Evolutionary conservation across 192 early-diverging fungal species (phyloP).

Genomic region (Coemansia sp.): DNA sequence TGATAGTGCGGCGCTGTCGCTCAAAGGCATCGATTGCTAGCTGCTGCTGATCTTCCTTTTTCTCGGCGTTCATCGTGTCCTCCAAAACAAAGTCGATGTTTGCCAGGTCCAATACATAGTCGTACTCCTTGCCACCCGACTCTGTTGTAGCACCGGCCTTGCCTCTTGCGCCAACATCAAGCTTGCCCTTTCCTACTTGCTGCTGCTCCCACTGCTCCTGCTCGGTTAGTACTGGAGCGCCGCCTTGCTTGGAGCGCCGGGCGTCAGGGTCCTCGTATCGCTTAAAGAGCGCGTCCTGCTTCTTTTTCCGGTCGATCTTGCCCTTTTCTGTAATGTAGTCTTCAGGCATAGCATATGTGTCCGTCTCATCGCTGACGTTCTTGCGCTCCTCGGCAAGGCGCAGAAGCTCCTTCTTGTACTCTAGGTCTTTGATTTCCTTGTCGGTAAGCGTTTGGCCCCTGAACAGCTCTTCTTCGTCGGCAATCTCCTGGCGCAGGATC

Average conservation of each 20-base stretch:
- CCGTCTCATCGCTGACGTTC: conserved; percentile 75
- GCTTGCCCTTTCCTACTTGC: conserved; percentile 70
- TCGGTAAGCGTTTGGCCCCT: conserved; percentile 72
- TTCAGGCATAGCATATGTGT: conserved; percentile 87
- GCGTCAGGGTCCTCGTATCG: conserved; percentile 80
- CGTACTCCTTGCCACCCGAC: conserved; percentile 69
- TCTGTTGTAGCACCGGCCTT: conserved; percentile 54
- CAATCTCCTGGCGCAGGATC: conserved; percentile 75
- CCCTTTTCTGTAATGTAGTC: conserved; percentile 99
- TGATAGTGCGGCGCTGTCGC: conserved; percentile 63
- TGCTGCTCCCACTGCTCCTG: conserved; percentile 94
- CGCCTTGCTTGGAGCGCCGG: conserved; percentile 38
- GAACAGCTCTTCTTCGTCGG: conserved; percentile 89
- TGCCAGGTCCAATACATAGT: conserved; percentile 94
- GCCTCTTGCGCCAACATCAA: conserved; percentile 61
- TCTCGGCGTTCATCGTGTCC: conserved; percentile 62
- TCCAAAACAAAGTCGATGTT: conserved; percentile 91
- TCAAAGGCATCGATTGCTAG: conserved; percentile 67
- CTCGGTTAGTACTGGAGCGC: conserved; percentile 61
- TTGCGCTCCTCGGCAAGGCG: conserved; percentile 83
- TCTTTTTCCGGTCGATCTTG: conserved; percentile 94
- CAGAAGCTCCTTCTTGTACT: conserved; percentile 86
- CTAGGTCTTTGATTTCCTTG: conserved; percentile 75
- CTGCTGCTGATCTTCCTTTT: conserved; percentile 62
- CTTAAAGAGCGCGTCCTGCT: conserved; percentile 83